These are phyloP conservation scores for Litsea cubeba DNA, from an alignment of 164 flowering plant genomes.

Conservation along the genomic window DNA sequence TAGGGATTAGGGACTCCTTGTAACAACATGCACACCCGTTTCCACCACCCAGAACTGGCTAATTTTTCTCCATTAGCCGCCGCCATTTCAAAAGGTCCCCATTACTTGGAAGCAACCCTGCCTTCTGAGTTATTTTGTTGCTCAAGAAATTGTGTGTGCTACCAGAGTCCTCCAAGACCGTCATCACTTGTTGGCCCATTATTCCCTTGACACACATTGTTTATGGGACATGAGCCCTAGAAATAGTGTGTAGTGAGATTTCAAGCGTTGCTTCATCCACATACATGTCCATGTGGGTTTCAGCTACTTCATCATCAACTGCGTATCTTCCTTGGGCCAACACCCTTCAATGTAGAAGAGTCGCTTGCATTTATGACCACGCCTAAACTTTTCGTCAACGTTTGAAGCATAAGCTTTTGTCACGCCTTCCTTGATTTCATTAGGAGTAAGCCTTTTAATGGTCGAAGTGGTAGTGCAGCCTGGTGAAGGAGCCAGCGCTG, in stretches of 20 bases:
- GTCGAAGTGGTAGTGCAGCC: no score
- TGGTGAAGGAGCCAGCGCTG: no score
- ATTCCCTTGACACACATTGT: not conserved
- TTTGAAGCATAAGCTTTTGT: not conserved
- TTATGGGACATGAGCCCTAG: not conserved
- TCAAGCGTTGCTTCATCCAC: not conserved
- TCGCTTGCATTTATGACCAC: not conserved
- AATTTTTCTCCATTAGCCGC: no score
- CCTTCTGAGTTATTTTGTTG: not conserved
- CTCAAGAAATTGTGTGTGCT: not conserved
- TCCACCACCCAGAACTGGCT: not conserved
- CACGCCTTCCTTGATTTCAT: no score
- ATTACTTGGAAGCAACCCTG: no score
- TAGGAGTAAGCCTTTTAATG: no score
- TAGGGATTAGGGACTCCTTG: not conserved
- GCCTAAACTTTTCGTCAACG: constrained; percentile 4
- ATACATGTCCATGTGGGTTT: not conserved
- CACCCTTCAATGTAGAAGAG: constrained; percentile 4
- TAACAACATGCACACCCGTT: not conserved
- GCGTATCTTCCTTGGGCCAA: not conserved
- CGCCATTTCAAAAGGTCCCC: no score
- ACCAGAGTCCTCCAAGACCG: not conserved
- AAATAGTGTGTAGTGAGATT: not conserved
- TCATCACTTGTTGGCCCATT: not conserved
- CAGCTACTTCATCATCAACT: not conserved